These are phyloP conservation scores for Lolium rigidum DNA, from an alignment of 176 grass and related monocot species.

Conservation along the genomic window DNA sequence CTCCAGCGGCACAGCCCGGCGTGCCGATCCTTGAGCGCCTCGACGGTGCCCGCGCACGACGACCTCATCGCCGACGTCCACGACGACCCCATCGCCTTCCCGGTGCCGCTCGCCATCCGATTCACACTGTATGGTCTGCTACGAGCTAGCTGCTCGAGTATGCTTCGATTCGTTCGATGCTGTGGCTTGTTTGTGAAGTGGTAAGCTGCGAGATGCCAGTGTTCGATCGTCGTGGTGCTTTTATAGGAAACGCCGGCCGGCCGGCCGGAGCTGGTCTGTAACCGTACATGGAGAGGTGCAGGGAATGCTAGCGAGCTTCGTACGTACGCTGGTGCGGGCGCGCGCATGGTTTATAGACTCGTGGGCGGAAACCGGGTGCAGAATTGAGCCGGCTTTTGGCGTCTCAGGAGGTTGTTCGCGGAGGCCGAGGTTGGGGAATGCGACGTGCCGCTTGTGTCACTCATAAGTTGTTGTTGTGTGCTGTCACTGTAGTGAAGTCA, in stretches of 20 bases:
- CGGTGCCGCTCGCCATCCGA: slow-evolving; percentile 46
- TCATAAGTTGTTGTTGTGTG: too few relatives aligned
- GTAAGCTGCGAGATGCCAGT: neutral
- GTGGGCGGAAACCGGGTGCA: slow-evolving; percentile 47
- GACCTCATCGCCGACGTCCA: slow-evolving; percentile 49
- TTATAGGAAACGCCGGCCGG: slow-evolving; percentile 21
- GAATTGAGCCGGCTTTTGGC: neutral
- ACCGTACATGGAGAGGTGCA: neutral
- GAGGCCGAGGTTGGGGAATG: neutral
- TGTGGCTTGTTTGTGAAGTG: neutral
- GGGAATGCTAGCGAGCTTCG: neutral
- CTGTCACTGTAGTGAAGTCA: too few relatives aligned
- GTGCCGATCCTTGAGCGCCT: slow-evolving; percentile 64
- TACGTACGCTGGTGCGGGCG: neutral
- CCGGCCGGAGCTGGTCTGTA: neutral
- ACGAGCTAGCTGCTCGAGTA: too few relatives aligned
- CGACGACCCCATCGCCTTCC: slow-evolving; percentile 33
- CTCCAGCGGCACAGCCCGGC: slow-evolving; percentile 61
- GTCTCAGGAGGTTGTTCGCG: neutral
- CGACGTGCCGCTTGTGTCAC: too few relatives aligned
- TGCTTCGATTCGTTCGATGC: neutral
- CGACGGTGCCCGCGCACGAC: slow-evolving; percentile 35
- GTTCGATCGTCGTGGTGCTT: neutral
- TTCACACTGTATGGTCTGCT: too few relatives aligned
- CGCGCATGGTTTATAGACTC: slow-evolving; percentile 32